Conservation (phyloP, 129 eudicot species). For the Mikania micrantha region DNA sequence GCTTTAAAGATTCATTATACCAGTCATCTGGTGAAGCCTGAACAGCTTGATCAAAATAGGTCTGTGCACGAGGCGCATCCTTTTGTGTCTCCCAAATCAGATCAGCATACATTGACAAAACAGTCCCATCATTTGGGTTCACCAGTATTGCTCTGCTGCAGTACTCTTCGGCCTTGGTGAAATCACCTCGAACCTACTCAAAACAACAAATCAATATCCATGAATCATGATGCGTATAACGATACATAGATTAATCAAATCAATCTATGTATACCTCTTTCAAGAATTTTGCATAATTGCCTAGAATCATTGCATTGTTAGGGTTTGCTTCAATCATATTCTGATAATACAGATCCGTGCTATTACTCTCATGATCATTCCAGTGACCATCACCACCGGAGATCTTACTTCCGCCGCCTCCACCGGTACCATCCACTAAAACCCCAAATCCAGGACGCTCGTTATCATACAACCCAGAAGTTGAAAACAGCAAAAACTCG, state of each 20-base stretch:
- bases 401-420: constrained; percentile 27
- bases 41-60: constrained; percentile 53
- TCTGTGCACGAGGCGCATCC: constrained; percentile 44
- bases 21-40: constrained; percentile 63
- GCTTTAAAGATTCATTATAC: constrained; percentile 21
- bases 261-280: constrained; percentile 48
- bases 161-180: constrained; percentile 58
- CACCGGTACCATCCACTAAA: not conserved
- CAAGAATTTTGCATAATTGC: constrained; percentile 59
- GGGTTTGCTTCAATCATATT: constrained; percentile 64
- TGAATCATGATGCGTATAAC: not conserved
- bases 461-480: constrained; percentile 25
- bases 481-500: constrained; percentile 21
- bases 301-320: constrained; percentile 45
- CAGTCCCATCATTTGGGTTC: constrained; percentile 45
- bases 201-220: not conserved
- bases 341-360: constrained; percentile 38
- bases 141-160: constrained; percentile 65
- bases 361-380: constrained; percentile 24
- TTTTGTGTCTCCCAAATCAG: constrained; percentile 53
- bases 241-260: not conserved
- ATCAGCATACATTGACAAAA: constrained; percentile 55
- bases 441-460: constrained; percentile 12
- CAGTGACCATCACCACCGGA: constrained; percentile 30
- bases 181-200: constrained; percentile 38